Conservation (phyloP, 495 filamentous ascomycete genomes). For the Neurospora hispaniola region DNA sequence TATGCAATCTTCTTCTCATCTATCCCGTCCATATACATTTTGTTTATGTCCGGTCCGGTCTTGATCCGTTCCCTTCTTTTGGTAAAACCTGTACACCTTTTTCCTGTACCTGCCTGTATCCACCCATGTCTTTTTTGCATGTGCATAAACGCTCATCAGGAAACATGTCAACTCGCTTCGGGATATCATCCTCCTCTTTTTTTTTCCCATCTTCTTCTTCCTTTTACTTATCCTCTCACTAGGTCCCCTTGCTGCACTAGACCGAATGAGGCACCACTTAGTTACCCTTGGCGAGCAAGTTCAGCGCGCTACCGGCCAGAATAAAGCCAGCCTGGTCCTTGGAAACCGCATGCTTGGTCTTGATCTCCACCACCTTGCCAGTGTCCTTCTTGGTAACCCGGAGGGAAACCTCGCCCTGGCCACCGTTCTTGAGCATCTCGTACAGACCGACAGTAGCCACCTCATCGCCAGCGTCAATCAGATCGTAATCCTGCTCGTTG, state of each 20-base stretch:
- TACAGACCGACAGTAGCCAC: constrained; percentile 73
- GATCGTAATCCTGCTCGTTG: constrained; percentile 78
- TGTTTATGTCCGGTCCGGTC: background rate
- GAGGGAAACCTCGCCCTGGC: constrained; percentile 65
- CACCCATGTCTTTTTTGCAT: background rate
- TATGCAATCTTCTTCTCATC: background rate
- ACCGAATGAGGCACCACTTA: background rate
- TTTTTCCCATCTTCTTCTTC: background rate
- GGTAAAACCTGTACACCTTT: background rate
- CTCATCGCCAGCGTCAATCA: constrained; percentile 67
- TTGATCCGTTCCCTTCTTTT: background rate
- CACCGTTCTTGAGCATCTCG: constrained; percentile 67
- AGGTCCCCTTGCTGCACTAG: background rate
- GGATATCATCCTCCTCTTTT: background rate
- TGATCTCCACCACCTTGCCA: constrained; percentile 50
- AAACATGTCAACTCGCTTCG: background rate
- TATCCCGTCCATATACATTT: background rate
- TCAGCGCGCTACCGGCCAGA: constrained; percentile 87
- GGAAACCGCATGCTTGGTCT: constrained; percentile 68
- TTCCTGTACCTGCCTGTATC: background rate
- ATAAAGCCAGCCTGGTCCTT: constrained; percentile 85
- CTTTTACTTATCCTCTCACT: background rate
- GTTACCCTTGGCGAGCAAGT: constrained; percentile 56
- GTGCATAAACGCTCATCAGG: background rate
- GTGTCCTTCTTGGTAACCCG: constrained; percentile 49